Base-by-base conservation (phyloP, 345 rosid species). In the Heritiera littoralis region DNA sequence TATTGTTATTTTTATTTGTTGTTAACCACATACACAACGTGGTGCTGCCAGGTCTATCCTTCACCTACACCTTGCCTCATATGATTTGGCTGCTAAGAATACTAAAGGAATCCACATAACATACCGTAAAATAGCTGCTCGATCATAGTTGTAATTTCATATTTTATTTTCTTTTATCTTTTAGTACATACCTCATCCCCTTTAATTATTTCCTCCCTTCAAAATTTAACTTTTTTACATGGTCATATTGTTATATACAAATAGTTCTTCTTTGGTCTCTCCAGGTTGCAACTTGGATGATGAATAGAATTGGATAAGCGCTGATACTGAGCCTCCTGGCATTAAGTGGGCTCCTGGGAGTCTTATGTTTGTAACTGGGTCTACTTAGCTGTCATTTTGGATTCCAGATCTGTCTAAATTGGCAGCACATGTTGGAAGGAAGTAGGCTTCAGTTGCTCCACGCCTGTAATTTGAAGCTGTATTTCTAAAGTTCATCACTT, bases 261-360 rank as follows among this genome's bases (percentile, higher is more conserved):
- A 75, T 20, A 83, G 68, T 54, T 60, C 18, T 40, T 76, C 60
- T 15, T 13, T 79, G 41, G 28, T 41, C 23, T 64, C 23, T 71
- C 43, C 80, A 95, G 98, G 96, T 93, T 69, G 89, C 93, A 73
- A 92, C 88, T 86, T 95, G 98, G 98, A 85, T 92, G 89, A 89
- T 48, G 92, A 90, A 87, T 30, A 84, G 98, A 73, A 73, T 38
- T 94, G 98, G 98, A 85, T 93, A 88, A 90, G 89, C 73, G 61
- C 87, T n/a, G 92, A 88, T 30, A 86, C 82, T 5, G 98, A 90
- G 84, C 89, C 98, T 56, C 95, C 91, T 32, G 91, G 89, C 7
- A 89, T 96, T 68, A 96, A 90, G 83, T 96, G 99, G 98, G 91
- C 92, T 13, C 97, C 97, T 23, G 98, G 98, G 84, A 91, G 84